Conservation (phyloP, 2,329 filamentous ascomycete species). For the Neurospora sp. region DNA sequence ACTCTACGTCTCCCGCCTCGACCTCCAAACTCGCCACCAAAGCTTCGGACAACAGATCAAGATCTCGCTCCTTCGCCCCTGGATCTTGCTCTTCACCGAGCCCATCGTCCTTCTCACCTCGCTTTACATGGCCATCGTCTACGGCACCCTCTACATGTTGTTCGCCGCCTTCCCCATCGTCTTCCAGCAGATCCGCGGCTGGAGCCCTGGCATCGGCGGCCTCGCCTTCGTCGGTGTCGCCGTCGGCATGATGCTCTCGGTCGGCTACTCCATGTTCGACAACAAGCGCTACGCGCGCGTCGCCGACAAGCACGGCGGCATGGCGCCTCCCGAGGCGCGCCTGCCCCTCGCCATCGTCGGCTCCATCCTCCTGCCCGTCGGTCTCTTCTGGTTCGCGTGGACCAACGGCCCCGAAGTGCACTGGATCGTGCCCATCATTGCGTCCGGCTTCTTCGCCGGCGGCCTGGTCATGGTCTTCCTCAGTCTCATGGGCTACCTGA, state of each 20-base stretch:
- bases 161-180: constrained; percentile 57
- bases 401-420: constrained; percentile 35
- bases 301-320: constrained; percentile 36
- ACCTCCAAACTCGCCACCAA: constrained; percentile 24
- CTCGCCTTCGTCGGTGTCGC: constrained; percentile 60
- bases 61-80: constrained; percentile 52
- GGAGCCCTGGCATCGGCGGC: constrained; percentile 49
- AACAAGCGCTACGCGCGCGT: constrained; percentile 43
- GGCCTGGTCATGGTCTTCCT: constrained; percentile 56
- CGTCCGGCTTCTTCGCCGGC: constrained; percentile 28
- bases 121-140: constrained; percentile 56
- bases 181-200: constrained; percentile 50
- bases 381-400: constrained; percentile 62
- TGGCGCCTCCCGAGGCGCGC: constrained; percentile 56
- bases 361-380: constrained; percentile 50
- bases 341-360: constrained; percentile 54
- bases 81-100: constrained; percentile 60
- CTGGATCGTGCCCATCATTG: constrained; percentile 28
- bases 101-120: constrained; percentile 59
- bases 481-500: constrained; percentile 55
- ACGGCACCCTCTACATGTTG: constrained; percentile 49
- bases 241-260: constrained; percentile 53
- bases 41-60: constrained; percentile 39
- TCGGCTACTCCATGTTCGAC: constrained; percentile 44
- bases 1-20: constrained; percentile 44